Conservation (phyloP, 805 yeast genomes). For the Suhomyces tanzawaensis region DNA sequence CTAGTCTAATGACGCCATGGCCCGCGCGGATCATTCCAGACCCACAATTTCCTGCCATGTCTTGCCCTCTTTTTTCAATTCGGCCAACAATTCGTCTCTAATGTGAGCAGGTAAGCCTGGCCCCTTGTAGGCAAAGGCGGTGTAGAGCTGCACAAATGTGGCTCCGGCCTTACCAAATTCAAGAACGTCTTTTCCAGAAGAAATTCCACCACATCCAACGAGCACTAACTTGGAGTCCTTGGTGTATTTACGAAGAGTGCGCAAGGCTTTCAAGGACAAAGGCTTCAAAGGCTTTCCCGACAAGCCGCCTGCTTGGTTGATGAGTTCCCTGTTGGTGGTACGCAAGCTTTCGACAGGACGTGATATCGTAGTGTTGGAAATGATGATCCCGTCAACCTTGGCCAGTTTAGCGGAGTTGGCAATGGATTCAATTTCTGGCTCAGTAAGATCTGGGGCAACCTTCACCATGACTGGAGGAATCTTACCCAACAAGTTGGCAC, state of each 20-base stretch:
- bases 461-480: conserved; percentile 85
- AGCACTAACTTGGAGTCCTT: conserved; percentile 72
- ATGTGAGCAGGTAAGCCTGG: conserved; percentile 68
- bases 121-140: conserved; percentile 89
- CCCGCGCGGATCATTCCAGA: no score
- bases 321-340: conserved; percentile 43
- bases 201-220: conserved; percentile 93
- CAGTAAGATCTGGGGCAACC: conserved; percentile 89
- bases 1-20: no score
- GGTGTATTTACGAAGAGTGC: conserved; percentile 68
- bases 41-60: conserved; percentile 84
- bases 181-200: conserved; percentile 81
- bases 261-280: conserved; percentile 67
- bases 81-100: conserved; percentile 38
- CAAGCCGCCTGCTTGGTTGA: conserved; percentile 75
- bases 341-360: conserved; percentile 62
- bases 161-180: conserved; percentile 96
- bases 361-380: conserved; percentile 87
- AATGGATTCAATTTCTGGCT: conserved; percentile 75
- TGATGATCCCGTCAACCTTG: conserved; percentile 84
- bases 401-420: conserved; percentile 76
- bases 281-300: conserved; percentile 93
- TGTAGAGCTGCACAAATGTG: conserved; percentile 79
- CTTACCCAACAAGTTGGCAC: conserved; percentile 38
- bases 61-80: conserved; percentile 69